These are phyloP conservation scores for Pseudogymnoascus sp. DNA, from an alignment of 2,329 filamentous ascomycete genomes.

Conservation along the genomic window DNA sequence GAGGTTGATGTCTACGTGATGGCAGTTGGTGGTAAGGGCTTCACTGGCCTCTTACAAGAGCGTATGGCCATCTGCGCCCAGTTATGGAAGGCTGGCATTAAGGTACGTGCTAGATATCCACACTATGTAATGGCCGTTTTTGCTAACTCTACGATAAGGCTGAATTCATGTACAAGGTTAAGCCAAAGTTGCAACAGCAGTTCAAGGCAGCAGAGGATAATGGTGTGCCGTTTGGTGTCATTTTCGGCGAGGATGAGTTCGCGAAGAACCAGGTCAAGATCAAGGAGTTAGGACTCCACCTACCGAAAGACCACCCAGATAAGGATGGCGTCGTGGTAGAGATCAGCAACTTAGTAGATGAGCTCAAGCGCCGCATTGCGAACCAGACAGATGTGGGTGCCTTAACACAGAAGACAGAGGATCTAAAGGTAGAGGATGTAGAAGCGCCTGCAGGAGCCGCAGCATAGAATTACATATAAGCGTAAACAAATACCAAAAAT, in stretches of 20 bases:
- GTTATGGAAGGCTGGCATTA: constrained; percentile 83
- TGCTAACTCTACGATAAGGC: constrained; percentile 38
- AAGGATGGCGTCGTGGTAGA: constrained; percentile 78
- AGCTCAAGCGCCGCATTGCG: constrained; percentile 47
- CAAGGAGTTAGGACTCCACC: constrained; percentile 70
- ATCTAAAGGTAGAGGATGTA: constrained; percentile 18
- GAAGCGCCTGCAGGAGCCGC: neutral
- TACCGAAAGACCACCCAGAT: constrained; percentile 68
- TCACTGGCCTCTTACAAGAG: constrained; percentile 71
- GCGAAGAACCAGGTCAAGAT: constrained; percentile 75
- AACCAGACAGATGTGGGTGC: constrained; percentile 26
- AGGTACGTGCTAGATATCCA: constrained; percentile 38
- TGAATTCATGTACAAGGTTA: constrained; percentile 82
- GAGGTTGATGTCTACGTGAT: constrained; percentile 91
- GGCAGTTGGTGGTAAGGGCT: constrained; percentile 84
- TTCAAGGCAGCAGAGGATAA: constrained; percentile 82
- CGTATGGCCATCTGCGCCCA: constrained; percentile 70
- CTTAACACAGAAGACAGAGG: constrained; percentile 21
- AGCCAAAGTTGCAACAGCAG: constrained; percentile 79
- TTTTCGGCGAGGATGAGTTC: constrained; percentile 85
- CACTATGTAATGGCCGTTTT: neutral
- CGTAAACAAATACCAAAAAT: neutral
- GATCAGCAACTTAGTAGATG: constrained; percentile 51
- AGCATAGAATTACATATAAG: neutral
- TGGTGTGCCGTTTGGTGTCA: constrained; percentile 76